phyloP scores from a whole-genome alignment of 176 grass and related monocot genomes.

The Ensete ventricosum region DNA sequence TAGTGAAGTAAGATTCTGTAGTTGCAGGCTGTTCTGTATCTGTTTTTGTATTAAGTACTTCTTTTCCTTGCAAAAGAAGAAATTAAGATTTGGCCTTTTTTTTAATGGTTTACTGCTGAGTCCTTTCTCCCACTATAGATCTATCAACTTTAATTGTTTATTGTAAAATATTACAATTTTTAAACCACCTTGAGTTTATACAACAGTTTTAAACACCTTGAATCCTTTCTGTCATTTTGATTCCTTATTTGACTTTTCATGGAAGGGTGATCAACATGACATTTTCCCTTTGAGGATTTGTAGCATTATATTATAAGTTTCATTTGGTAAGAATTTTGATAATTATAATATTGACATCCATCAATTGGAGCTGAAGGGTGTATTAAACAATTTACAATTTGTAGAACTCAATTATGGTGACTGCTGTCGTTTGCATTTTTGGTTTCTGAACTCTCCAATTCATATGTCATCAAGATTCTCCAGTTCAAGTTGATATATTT shows the following conservation, averaged over 20 bases:
- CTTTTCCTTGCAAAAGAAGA: neutral
- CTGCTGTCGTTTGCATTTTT: slow-evolving; percentile 28
- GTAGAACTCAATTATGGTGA: neutral
- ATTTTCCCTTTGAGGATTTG: neutral
- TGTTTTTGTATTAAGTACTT: too few relatives aligned
- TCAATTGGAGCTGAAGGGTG: neutral
- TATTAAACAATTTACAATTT: neutral
- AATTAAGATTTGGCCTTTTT: neutral
- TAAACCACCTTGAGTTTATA: neutral
- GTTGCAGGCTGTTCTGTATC: slow-evolving; percentile 14
- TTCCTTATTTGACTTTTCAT: too few relatives aligned
- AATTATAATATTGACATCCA: neutral
- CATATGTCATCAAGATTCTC: neutral
- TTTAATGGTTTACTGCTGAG: neutral
- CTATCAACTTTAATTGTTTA: neutral
- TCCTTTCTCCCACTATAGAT: neutral
- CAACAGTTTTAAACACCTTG: neutral
- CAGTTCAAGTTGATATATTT: neutral
- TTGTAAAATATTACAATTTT: neutral
- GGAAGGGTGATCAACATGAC: too few relatives aligned
- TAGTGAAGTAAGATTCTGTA: slow-evolving; percentile 58
- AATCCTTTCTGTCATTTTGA: neutral
- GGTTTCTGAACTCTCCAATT: slow-evolving; percentile 6
- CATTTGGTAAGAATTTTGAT: neutral
- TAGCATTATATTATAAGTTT: neutral